A percentile compares a stretch with the other conserved stretches of the same genome.
phyloP scores from a whole-genome alignment of 768 basidiomycete species.

The Kondoa malvinella region DNA sequence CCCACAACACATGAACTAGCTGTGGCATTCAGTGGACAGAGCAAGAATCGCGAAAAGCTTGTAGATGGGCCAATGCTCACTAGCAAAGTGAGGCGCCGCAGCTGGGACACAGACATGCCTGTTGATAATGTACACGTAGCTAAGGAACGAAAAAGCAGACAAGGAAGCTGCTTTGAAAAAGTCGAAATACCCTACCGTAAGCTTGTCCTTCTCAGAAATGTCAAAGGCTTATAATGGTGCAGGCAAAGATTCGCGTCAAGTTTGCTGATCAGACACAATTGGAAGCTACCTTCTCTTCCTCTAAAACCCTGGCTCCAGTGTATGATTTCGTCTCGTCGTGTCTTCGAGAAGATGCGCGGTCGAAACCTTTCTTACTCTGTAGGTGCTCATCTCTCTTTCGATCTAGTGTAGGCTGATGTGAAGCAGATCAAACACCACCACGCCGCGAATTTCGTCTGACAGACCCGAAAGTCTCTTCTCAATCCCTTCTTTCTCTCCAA shows the following conservation, averaged over 20 bases:
- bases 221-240: not conserved
- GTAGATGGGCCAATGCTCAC: conserved; percentile 10
- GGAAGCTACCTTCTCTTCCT: conserved; percentile 60
- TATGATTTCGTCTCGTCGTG: conserved; percentile 66
- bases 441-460: conserved; percentile 67
- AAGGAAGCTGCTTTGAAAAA: conserved; percentile 3
- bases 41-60: conserved; percentile 8
- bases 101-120: not conserved
- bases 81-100: not conserved
- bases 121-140: not conserved
- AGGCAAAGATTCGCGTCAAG: conserved; percentile 67
- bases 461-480: conserved; percentile 53
- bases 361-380: conserved; percentile 74
- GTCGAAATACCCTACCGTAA: conserved; percentile 13
- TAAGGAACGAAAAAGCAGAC: conserved; percentile 11
- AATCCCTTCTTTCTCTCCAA: conserved; percentile 50
- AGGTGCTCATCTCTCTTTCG: conserved; percentile 27
- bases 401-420: not conserved
- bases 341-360: conserved; percentile 55
- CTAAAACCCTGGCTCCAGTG: conserved; percentile 59
- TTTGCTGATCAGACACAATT: conserved; percentile 68
- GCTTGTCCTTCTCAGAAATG: not conserved
- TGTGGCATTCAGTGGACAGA: conserved; percentile 8
- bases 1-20: conserved; percentile 14
- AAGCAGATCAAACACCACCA: conserved; percentile 59